Evolutionary conservation across 2,329 filamentous ascomycete genomes (phyloP), one percentile per base, ranked within the genome.

Genomic region (Penicillium sp.): DNA sequence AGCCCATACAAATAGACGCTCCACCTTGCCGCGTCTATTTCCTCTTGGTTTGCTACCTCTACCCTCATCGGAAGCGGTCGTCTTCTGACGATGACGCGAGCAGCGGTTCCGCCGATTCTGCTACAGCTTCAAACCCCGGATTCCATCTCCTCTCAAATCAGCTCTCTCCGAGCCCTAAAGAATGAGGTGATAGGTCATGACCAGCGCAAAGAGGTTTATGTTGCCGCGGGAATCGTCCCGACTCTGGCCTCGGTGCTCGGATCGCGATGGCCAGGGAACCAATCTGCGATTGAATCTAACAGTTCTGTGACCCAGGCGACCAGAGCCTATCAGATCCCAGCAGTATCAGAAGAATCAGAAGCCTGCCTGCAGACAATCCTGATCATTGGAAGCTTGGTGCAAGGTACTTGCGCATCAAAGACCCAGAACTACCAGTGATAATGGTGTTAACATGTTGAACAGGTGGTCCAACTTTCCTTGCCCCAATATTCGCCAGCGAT

Each of bases 171-270:
- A 63, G 80, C 82, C 43, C 79, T 99, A 29, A 98, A 96, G 79
- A 95, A 96, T 74, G 90, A 95, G 61, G 84, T 96, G 48, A 87
- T 96, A 58, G 95, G 95, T 24, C 91, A 98, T 74, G 83, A 89
- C 33, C 87, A 93, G 73, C 88, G 88, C 73, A 99, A 99, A 76
- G 89, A 93, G 75, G 76, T 85, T 55, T 93, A 88, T 80, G 82
- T 97, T 42, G 81, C 80, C 56, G 78, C 85, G 54, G 93, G 93
- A 33, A 78, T 90, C 49, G 79, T 85, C 27, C 78, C 80, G 35
- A 73, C 85, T 51, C 74, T 89, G 39, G 74, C 65, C 76, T 78
- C 74, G 70, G 73, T 75, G 67, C 74, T 72, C 73, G 79, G 56
- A 74, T 81, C 75, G 72, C 78, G 67, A 75, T 79, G 71, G 68